Percentiles rank a stretch among this genome's conserved stretches.
Evolutionary conservation across 306 rosid genomes (phyloP).

Genomic region (Quercus gilva): DNA sequence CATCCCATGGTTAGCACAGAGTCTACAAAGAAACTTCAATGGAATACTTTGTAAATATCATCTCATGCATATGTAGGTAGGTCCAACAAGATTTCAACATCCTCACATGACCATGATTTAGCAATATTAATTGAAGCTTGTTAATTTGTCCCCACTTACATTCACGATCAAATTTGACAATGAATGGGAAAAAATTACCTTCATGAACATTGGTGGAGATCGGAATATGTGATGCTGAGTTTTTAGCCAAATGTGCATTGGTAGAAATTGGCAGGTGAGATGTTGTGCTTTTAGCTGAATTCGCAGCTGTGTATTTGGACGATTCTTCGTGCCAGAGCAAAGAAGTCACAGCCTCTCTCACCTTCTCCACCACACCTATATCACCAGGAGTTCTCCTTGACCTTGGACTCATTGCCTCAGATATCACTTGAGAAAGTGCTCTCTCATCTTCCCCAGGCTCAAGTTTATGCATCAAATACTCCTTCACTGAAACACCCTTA

Average conservation of each 20-base stretch:
- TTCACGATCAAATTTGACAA: background rate
- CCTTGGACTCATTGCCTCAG: conserved; percentile 70
- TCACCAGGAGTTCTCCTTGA: conserved; percentile 52
- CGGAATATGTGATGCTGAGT: conserved; percentile 36
- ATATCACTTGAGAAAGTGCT: conserved; percentile 76
- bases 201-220: conserved; percentile 41
- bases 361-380: conserved; percentile 71
- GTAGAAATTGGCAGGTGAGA: conserved; percentile 32
- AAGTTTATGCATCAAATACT: conserved; percentile 67
- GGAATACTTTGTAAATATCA: too few relatives aligned
- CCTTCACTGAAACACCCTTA: conserved; percentile 73
- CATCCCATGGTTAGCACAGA: too few relatives aligned
- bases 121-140: too few relatives aligned
- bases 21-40: too few relatives aligned
- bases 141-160: background rate
- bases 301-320: conserved; percentile 24
- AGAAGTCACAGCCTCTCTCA: conserved; percentile 74
- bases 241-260: conserved; percentile 16
- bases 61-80: too few relatives aligned
- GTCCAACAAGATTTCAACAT: too few relatives aligned
- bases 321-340: conserved; percentile 56
- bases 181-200: conserved; percentile 34
- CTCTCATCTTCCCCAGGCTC: conserved; percentile 95
- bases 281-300: conserved; percentile 23
- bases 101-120: too few relatives aligned